Evolutionary conservation across 2,329 filamentous ascomycete genomes (phyloP).

Genomic region (Atkinsonella texensis): DNA sequence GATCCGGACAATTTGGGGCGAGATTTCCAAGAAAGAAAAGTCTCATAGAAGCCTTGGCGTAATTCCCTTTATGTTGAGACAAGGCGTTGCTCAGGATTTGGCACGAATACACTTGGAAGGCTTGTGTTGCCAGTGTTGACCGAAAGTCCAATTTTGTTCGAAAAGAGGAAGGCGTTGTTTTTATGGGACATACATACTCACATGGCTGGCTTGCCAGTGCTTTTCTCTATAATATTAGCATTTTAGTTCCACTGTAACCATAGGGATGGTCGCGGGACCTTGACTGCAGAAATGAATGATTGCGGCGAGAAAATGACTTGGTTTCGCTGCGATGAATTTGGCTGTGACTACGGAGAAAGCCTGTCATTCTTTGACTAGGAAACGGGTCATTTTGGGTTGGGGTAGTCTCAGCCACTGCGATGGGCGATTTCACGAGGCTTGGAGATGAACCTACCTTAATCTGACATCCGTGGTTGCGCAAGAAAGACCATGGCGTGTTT

Average conservation of each 20-base stretch:
- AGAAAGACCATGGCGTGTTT: too few relatives aligned
- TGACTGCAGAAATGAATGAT: neutral
- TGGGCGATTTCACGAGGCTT: too few relatives aligned
- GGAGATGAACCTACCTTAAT: too few relatives aligned
- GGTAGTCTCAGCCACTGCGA: too few relatives aligned
- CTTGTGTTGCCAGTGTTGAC: neutral
- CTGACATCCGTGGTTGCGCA: too few relatives aligned
- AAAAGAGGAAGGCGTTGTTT: slow-evolving; percentile 2
- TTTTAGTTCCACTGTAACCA: slow-evolving; percentile 1
- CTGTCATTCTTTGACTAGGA: too few relatives aligned
- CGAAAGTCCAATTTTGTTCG: neutral
- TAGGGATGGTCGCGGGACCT: neutral
- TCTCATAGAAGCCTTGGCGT: neutral
- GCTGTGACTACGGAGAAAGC: too few relatives aligned
- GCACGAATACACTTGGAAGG: too few relatives aligned
- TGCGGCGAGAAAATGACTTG: neutral
- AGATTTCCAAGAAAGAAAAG: neutral
- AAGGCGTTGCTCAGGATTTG: neutral
- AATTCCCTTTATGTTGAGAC: neutral
- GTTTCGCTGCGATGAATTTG: too few relatives aligned
- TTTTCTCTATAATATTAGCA: slow-evolving; percentile 1
- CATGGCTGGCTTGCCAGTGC: slow-evolving; percentile 2
- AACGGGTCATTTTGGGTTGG: too few relatives aligned
- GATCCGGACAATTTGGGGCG: neutral
- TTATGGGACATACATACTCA: neutral